Evolutionary conservation across 2,329 filamentous ascomycete genomes (phyloP), one percentile per base, ranked within the genome.

Genomic region (Stagonosporopsis cucurbitacearum): DNA sequence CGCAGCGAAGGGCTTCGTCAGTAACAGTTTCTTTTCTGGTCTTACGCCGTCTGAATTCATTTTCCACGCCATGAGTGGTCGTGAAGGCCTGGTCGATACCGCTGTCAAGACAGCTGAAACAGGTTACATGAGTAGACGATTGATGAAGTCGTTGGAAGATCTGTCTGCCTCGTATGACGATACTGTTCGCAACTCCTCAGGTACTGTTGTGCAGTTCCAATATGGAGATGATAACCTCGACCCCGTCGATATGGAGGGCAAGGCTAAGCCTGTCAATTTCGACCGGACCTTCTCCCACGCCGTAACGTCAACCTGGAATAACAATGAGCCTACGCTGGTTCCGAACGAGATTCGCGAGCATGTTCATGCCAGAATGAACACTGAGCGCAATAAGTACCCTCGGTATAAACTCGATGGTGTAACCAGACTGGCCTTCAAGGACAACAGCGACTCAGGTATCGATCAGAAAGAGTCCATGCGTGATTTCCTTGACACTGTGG

Each of bases 111-210:
- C 95, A 49, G 95, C 95, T 49, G 95, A 99, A 77, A 99, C 95
- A 11, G 95, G 95, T 62, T 99, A 99, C 79, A 99, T 99, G 95
- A 98, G 94, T 60, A 88, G 95, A 78, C 88, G 95, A 65, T 77
- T 99, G 72, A 99, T 99, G 94, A 99, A 99, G 78, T 96, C 92
- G 3, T 79, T 99, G 44, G 95, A 99, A 73, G 95, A 99, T 80
- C 80, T 98, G 3, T 96, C 93, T 0, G 92, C 91, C 0, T 87
- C 92, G 67, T 99, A 99, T 68, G 95, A 99, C 68, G 86, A 96
- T 68, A 99, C 95, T 0, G 94, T 99, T 0, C 87, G 95, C 53
- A 98, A 94, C 25, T 97, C 93, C 0, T 89, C 88, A 2, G 90
- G 90, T 7, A 88, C 88, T 28, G 89, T 99, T 58, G 92, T 99